These are phyloP conservation scores for Fusarium camptoceras DNA, from an alignment of 2,329 filamentous ascomycete species.

Conservation along the genomic window DNA sequence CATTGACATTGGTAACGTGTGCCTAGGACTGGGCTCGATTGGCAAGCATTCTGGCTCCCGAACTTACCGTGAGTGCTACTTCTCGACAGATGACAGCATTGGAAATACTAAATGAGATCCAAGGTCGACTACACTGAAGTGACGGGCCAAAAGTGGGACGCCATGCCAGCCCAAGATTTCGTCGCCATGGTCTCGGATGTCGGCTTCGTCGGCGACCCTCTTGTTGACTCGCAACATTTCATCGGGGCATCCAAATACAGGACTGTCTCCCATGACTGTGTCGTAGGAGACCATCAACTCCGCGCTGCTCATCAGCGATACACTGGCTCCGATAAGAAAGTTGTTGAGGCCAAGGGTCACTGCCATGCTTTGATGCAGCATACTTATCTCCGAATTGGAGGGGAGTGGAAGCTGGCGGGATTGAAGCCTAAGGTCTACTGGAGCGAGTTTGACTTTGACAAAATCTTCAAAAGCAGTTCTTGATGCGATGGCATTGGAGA, in stretches of 20 bases:
- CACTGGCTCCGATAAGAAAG: neutral
- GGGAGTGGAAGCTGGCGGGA: conserved; percentile 11
- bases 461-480: conserved; percentile 3
- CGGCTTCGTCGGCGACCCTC: conserved; percentile 4
- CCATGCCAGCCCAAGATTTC: conserved; percentile 4
- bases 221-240: conserved; percentile 9
- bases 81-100: neutral
- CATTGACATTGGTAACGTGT: accelerated
- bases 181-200: conserved; percentile 5
- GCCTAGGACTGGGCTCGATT: conserved; percentile 4
- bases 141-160: neutral
- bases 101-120: accelerated
- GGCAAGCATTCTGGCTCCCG: neutral
- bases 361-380: conserved; percentile 8
- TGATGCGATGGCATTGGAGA: neutral
- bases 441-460: neutral
- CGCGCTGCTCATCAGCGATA: conserved; percentile 20
- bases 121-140: conserved; percentile 12
- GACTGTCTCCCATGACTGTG: neutral
- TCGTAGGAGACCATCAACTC: neutral
- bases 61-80: neutral
- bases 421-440: conserved; percentile 8
- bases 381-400: neutral
- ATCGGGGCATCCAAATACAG: conserved; percentile 5
- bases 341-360: conserved; percentile 5